Evolutionary conservation across 1,284 basidiomycete genomes (phyloP).

Genomic region (Fistulinella cinereoalba): DNA sequence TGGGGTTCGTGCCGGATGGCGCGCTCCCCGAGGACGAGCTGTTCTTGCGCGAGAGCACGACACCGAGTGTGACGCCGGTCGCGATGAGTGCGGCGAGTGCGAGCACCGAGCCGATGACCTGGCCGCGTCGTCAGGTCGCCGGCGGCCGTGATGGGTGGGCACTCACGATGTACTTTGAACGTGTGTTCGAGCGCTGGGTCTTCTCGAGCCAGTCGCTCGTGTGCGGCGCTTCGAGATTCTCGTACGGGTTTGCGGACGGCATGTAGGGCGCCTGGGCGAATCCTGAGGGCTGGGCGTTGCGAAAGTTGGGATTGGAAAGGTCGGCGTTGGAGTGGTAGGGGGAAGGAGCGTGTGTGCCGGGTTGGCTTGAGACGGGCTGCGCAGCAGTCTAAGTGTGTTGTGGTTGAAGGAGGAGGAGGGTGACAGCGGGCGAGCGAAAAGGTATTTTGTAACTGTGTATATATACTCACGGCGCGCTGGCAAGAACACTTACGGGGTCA

Average conservation of each 20-base stretch:
- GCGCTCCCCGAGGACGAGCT: conserved; percentile 6
- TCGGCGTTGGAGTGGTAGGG: conserved; percentile 17
- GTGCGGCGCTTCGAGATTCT: conserved; percentile 25
- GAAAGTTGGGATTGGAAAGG: conserved; percentile 22
- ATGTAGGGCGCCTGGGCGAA: conserved; percentile 31
- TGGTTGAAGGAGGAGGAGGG: not conserved
- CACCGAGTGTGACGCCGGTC: conserved; percentile 31
- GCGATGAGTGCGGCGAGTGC: conserved; percentile 27
- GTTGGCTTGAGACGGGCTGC: conserved; percentile 25
- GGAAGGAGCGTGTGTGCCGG: conserved; percentile 32
- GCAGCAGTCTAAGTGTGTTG: conserved; percentile 10
- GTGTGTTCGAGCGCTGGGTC: conserved; percentile 26
- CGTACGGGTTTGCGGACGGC: conserved; percentile 24
- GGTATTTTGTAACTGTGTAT: conserved; percentile 13
- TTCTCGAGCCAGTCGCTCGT: conserved; percentile 35
- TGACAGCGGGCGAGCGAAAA: not conserved
- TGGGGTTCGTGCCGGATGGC: conserved; percentile 44
- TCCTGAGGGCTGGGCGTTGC: conserved; percentile 22
- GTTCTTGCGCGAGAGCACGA: conserved; percentile 34
- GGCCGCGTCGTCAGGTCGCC: not conserved
- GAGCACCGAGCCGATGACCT: conserved; percentile 37
- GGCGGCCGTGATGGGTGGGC: not conserved
- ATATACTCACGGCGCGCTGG: conserved; percentile 1
- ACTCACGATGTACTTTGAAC: conserved; percentile 36
- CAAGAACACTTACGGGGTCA: conserved; percentile 20